Base-by-base conservation (phyloP, 768 basidiomycete species). In the Rhodotorula diobovata region DNA sequence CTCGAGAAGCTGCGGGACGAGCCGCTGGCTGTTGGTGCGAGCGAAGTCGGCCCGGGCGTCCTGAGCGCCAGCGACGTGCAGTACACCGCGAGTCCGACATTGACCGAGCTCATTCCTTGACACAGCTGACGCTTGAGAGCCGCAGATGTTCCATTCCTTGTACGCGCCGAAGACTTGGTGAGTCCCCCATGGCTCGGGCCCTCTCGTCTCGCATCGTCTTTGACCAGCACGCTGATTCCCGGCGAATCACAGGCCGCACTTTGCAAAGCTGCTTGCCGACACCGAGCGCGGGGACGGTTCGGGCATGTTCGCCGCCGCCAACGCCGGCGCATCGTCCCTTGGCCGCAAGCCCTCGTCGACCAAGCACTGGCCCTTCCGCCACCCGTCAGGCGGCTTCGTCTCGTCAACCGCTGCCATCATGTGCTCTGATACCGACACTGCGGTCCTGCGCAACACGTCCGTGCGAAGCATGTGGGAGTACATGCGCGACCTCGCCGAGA, bases 391-490 rank as follows among this genome's bases (percentile, higher is more conserved):
- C 30, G 39, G 39, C 7, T 39, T 53, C 23, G 56, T 63, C 20
- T 62, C 48, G 14, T 53, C 63, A 23, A 41, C 62, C 0, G 67
- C 61, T 20, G 69, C 67, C 0, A 67, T 76, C 61, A 76, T 73
- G 70, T 76, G 75, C 67, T 45, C 54, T 16, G 75, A 76, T 43
- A 72, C 75, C 15, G 61, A 71, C 43, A 51, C 15, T 1, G 30
- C 6, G 30, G 55, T 55, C 1, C 30, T 61, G 35, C 39, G 45
- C 21, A 53, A 66, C 46, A 57, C 67, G 10, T 34, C n/a, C 23
- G 18, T 21, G 30, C 20, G 21, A 21, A 10, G 7, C 45, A 34
- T 62, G 18, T 37, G 28, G 37, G 53, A 55, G 3, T 73, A 63
- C 55, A 63, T 66, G 50, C 21, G 41, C 54, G 67, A 66, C 14